Percentiles rank a stretch among this genome's conserved stretches.
Evolutionary conservation across 805 yeast species (phyloP).

Genomic region (Lachancea fermentati): DNA sequence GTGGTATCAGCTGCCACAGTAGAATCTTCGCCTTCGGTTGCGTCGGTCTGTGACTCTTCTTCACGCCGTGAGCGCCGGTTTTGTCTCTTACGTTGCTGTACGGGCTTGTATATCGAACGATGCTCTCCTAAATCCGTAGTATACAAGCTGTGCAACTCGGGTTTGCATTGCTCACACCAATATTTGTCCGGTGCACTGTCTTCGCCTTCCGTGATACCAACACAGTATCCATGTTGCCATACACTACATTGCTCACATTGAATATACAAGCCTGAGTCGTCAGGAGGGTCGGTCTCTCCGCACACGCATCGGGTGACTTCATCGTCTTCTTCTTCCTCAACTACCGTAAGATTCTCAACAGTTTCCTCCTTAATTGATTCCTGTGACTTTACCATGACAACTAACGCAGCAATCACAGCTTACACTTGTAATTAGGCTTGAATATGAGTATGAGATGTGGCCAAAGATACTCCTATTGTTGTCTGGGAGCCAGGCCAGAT

Average conservation of each 20-base stretch:
- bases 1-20: conserved; percentile 11
- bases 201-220: conserved; percentile 64
- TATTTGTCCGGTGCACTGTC: conserved; percentile 85
- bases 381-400: not conserved
- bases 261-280: conserved; percentile 58
- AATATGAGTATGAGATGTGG: too few relatives aligned
- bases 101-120: conserved; percentile 36
- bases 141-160: conserved; percentile 58
- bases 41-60: conserved; percentile 4
- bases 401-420: not conserved
- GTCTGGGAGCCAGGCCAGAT: too few relatives aligned
- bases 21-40: conserved; percentile 8
- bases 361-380: conserved; percentile 12
- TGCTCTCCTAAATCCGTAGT: conserved; percentile 22
- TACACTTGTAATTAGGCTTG: too few relatives aligned
- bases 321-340: conserved; percentile 31
- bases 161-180: conserved; percentile 90
- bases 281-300: conserved; percentile 40
- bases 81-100: conserved; percentile 32
- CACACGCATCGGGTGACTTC: conserved; percentile 44
- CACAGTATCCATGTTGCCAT: conserved; percentile 98
- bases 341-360: conserved; percentile 10
- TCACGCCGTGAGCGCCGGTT: conserved; percentile 16
- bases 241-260: conserved; percentile 89
- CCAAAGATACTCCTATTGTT: too few relatives aligned